These are phyloP conservation scores for Yarrowia sp. DNA, from an alignment of 805 yeast species.

Conservation along the genomic window DNA sequence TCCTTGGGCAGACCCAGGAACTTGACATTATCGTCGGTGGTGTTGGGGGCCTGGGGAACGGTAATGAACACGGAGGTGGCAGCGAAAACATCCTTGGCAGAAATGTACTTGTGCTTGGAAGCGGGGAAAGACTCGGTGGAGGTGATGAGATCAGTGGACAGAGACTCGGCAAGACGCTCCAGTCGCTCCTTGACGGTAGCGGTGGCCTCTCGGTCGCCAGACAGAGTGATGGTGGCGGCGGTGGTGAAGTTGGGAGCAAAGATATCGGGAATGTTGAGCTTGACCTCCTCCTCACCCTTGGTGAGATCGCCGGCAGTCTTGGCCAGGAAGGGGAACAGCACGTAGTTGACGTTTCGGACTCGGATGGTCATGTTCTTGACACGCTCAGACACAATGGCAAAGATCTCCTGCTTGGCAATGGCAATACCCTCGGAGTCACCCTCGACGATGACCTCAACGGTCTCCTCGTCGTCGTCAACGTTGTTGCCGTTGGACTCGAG, in stretches of 20 bases:
- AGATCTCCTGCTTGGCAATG: constrained; percentile 65
- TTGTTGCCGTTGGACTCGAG: constrained; percentile 28
- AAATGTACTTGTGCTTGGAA: constrained; percentile 63
- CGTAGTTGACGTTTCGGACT: constrained; percentile 32
- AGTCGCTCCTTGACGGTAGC: constrained; percentile 53
- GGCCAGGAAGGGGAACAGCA: constrained; percentile 36
- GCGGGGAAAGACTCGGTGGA: constrained; percentile 65
- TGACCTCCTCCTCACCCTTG: constrained; percentile 31
- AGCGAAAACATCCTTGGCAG: constrained; percentile 34
- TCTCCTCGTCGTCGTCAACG: constrained; percentile 51
- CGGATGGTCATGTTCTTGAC: constrained; percentile 44
- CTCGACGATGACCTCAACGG: constrained; percentile 61
- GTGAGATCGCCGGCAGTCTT: constrained; percentile 39
- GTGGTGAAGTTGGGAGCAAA: constrained; percentile 19
- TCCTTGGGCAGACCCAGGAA: constrained; percentile 57
- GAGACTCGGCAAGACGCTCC: constrained; percentile 44
- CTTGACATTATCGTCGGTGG: constrained; percentile 43
- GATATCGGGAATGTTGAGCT: constrained; percentile 30
- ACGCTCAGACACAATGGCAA: constrained; percentile 70
- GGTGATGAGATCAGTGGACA: constrained; percentile 47
- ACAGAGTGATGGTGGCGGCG: constrained; percentile 47
- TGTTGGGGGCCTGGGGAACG: constrained; percentile 43
- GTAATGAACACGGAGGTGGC: constrained; percentile 35
- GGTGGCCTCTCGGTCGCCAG: constrained; percentile 71
- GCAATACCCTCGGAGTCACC: constrained; percentile 85